Conservation (phyloP, 2,329 filamentous ascomycete genomes). For the Neocatenulostroma microsporum region DNA sequence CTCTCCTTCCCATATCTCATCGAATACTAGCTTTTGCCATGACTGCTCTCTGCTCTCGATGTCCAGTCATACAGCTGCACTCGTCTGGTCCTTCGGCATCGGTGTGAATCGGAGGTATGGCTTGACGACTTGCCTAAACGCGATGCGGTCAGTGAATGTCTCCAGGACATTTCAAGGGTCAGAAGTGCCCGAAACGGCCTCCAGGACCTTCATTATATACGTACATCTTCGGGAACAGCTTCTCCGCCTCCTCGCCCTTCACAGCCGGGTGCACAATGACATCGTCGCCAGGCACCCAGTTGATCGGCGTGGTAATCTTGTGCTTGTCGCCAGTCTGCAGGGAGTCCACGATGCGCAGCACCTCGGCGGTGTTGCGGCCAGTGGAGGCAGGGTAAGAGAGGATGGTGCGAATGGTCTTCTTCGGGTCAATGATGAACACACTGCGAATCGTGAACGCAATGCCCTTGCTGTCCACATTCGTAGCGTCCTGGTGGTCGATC, state of each 20-base stretch:
- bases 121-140: slow-evolving; percentile 54
- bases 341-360: slow-evolving; percentile 45
- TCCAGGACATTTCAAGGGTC: too few relatives aligned
- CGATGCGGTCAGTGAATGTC: too few relatives aligned
- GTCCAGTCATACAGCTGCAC: slow-evolving; percentile 34
- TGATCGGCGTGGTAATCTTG: slow-evolving; percentile 54
- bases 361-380: slow-evolving; percentile 49
- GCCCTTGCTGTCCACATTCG: slow-evolving; percentile 51
- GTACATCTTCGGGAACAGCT: slow-evolving; percentile 53
- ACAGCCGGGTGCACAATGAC: slow-evolving; percentile 55
- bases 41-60: background rate
- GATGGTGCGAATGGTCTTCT: slow-evolving; percentile 56
- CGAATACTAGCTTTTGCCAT: slow-evolving; percentile 11
- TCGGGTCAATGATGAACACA: slow-evolving; percentile 58
- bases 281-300: slow-evolving; percentile 52
- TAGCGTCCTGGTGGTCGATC: slow-evolving; percentile 48
- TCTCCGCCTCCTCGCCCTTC: slow-evolving; percentile 52
- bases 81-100: slow-evolving; percentile 51
- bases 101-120: slow-evolving; percentile 55
- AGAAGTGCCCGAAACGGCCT: too few relatives aligned
- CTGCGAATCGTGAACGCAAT: slow-evolving; percentile 57
- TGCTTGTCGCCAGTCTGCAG: slow-evolving; percentile 53
- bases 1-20: slow-evolving; percentile 13
- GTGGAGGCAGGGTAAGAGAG: slow-evolving; percentile 56
- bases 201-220: too few relatives aligned